phyloP scores from a whole-genome alignment of 2,329 filamentous ascomycete genomes.

The Aspergillus sp. region DNA sequence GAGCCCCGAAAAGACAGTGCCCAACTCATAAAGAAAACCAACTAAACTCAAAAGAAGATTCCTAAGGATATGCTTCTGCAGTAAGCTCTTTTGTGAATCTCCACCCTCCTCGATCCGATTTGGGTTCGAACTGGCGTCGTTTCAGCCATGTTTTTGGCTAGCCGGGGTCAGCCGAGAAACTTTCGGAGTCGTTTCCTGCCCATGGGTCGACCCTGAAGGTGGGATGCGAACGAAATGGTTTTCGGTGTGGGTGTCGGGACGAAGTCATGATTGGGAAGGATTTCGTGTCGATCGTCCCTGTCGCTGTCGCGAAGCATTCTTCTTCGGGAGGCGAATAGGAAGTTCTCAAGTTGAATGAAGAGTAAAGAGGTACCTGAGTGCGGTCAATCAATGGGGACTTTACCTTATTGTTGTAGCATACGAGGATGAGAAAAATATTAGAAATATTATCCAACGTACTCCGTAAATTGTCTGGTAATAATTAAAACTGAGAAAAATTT shows the following conservation, averaged over 20 bases:
- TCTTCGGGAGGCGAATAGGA: not conserved
- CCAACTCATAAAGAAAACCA: constrained; percentile 2
- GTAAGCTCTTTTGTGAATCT: constrained; percentile 15
- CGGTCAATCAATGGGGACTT: no score
- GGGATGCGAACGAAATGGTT: not conserved
- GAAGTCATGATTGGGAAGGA: not conserved
- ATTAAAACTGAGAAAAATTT: no score
- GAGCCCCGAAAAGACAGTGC: not conserved
- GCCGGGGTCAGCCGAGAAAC: constrained; percentile 25
- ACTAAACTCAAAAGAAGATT: constrained; percentile 23
- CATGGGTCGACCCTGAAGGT: constrained; percentile 26
- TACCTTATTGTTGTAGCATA: not conserved
- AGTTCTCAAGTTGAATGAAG: no score
- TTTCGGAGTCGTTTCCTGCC: constrained; percentile 27
- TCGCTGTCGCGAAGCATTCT: constrained; percentile 9
- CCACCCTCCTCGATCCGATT: constrained; percentile 17
- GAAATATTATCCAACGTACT: no score
- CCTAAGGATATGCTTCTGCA: constrained; percentile 23
- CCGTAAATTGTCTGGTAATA: no score
- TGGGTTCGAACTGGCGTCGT: constrained; percentile 18
- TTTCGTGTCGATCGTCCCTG: constrained; percentile 26
- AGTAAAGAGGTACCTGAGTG: no score
- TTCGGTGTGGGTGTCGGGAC: not conserved
- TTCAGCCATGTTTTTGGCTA: constrained; percentile 21
- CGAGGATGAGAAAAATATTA: not conserved